A percentile compares a stretch with the other conserved stretches of the same genome.
phyloP scores from a whole-genome alignment of 202 grass and related monocot species.

The Setaria italica region DNA sequence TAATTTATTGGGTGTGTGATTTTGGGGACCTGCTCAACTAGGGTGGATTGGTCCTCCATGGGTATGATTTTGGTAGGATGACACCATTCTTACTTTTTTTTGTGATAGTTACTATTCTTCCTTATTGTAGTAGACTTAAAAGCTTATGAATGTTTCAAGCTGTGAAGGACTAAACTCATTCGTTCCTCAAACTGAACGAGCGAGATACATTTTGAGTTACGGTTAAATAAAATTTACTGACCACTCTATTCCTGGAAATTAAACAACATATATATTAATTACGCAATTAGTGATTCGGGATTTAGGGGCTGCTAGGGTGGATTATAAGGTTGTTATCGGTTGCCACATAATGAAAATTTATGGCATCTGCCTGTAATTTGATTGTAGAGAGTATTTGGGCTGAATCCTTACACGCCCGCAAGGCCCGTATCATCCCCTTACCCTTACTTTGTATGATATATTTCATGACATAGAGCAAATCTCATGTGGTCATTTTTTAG shows the following conservation, averaged over 20 bases:
- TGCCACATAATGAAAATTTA: slow-evolving; percentile 5
- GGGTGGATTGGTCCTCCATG: not conserved
- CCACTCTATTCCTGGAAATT: not conserved
- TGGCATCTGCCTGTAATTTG: slow-evolving; percentile 20
- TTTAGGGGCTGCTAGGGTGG: slow-evolving; percentile 3
- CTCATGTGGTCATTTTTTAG: not conserved
- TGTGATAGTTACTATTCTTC: not conserved
- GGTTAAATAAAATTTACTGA: not conserved
- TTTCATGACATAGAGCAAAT: slow-evolving; percentile 1
- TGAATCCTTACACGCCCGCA: not conserved
- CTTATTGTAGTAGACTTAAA: not conserved
- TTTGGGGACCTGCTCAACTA: not conserved
- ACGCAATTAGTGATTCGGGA: not conserved
- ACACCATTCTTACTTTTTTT: slow-evolving; percentile 2
- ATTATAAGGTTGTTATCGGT: not conserved
- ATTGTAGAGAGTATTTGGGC: not conserved
- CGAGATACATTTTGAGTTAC: not conserved
- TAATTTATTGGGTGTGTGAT: not conserved
- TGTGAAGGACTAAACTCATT: not conserved
- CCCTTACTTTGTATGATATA: slow-evolving; percentile 28
- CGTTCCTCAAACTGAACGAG: not conserved
- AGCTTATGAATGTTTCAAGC: slow-evolving; percentile 1
- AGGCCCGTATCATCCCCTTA: not conserved
- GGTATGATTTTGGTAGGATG: slow-evolving; percentile 2
- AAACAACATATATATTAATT: not conserved